Evolutionary conservation across 2,329 filamentous ascomycete genomes (phyloP), one percentile per base, ranked within the genome.

Genomic region (Cordyceps militaris): DNA sequence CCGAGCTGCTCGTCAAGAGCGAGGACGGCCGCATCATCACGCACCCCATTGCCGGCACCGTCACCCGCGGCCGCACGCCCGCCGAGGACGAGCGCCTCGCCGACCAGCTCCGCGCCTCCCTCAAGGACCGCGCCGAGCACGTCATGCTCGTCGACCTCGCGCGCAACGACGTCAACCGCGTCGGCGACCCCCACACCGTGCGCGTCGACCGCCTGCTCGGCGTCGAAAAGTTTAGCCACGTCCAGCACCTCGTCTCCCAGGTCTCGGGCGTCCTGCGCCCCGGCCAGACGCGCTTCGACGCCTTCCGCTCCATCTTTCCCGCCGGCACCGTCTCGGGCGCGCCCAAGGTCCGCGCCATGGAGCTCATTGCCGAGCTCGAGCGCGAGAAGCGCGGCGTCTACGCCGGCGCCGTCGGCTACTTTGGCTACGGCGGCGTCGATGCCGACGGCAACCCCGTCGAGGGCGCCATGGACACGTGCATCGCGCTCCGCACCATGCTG

Each of bases 141-240:
- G 92, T 97, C 67, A 99, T 99, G 94, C 78, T 99, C 64, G 94
- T 97, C 48, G 93, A 99, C 71, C 79, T 97, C 57, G 94, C 94
- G 13, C 85, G 94, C 59, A 97, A 99, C 78, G 94, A 99, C 72
- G 85, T 99, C 65, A 97, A 97, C 76, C 87, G 94, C 50, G 90
- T 99, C 23, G 96, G 91, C 72, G 91, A 97, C 73, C 94, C 94
- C 19, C 78, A 87, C 38, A 90, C 89, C 28, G 96, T 93, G 30
- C 85, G 89, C 61, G 94, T 97, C 26, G 94, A 99, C 77, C 84
- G 91, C 55, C 77, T 97, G 62, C 97, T 97, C 93, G 89, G 91
- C 2, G 90, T 95, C 13, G 89, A 96, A 73, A 87, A 88, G 68
- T 99, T 99, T 77, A 94, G 88, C 60, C 94, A 99, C 73, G 94